These are phyloP conservation scores for Aureobasidium sp. DNA, from an alignment of 2,329 filamentous ascomycete species.

Conservation along the genomic window DNA sequence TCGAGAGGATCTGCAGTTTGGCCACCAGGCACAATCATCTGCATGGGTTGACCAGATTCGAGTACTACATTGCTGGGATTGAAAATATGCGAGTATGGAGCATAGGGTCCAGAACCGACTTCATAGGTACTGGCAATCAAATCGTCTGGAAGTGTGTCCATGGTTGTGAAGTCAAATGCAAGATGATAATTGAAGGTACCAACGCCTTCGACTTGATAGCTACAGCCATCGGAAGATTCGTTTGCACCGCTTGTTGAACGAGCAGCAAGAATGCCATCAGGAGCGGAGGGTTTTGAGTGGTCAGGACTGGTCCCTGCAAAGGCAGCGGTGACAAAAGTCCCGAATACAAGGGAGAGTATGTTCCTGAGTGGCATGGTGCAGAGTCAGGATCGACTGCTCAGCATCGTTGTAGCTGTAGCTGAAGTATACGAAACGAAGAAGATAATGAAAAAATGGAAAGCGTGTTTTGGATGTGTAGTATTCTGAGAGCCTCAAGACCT, in stretches of 20 bases:
- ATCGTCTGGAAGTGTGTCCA: slow-evolving; percentile 7
- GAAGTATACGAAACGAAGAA: too few species aligned
- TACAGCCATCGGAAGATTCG: slow-evolving; percentile 1
- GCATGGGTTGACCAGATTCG: slow-evolving; percentile 10
- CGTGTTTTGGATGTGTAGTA: background rate
- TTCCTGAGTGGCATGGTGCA: background rate
- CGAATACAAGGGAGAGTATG: background rate
- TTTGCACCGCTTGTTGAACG: background rate
- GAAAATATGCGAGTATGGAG: slow-evolving; percentile 17
- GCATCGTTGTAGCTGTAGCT: background rate
- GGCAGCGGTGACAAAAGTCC: background rate
- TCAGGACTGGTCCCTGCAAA: background rate
- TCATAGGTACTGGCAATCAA: slow-evolving; percentile 15
- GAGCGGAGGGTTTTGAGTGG: background rate
- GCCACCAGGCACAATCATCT: slow-evolving; percentile 11
- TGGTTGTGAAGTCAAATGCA: slow-evolving; percentile 16
- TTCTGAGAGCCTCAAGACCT: background rate
- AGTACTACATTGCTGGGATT: slow-evolving; percentile 16
- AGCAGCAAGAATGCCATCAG: background rate
- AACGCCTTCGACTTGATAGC: slow-evolving; percentile 8
- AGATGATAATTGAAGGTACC: slow-evolving; percentile 17
- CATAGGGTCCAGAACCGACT: slow-evolving; percentile 11
- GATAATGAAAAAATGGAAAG: background rate
- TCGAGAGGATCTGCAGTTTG: slow-evolving; percentile 10
- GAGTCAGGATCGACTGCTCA: background rate